Evolutionary conservation across 2,329 filamentous ascomycete species (phyloP).

Genomic region (Fusarium hainanense): DNA sequence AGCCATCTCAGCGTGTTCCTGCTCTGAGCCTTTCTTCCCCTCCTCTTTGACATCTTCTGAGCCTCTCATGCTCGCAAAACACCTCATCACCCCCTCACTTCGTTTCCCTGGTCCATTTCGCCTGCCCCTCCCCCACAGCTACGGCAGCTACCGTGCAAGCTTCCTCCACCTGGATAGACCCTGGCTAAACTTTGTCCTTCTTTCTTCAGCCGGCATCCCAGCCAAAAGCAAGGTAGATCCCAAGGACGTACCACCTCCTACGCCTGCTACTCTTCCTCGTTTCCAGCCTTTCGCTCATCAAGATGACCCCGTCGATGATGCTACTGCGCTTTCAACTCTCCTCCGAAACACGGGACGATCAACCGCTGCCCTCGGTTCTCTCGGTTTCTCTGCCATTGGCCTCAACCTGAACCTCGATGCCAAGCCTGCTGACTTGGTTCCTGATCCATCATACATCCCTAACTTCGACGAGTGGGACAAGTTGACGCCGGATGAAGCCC

Average conservation of each 20-base stretch:
- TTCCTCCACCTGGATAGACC: conserved; percentile 31
- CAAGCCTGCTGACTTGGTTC: conserved; percentile 62
- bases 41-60: neutral
- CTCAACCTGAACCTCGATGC: conserved; percentile 65
- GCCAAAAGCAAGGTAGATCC: conserved; percentile 53
- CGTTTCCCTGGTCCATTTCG: conserved; percentile 9
- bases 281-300: conserved; percentile 54
- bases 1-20: conserved; percentile 33
- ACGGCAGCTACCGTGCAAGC: conserved; percentile 14
- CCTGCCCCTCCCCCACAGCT: conserved; percentile 28
- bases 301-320: conserved; percentile 44
- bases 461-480: conserved; percentile 64
- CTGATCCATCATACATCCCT: conserved; percentile 64
- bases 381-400: conserved; percentile 68
- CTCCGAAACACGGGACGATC: conserved; percentile 67
- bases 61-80: conserved; percentile 27
- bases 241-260: conserved; percentile 67
- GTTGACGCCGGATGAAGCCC: conserved; percentile 61
- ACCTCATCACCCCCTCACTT: conserved; percentile 38
- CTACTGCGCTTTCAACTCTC: conserved; percentile 59
- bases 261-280: conserved; percentile 64
- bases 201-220: conserved; percentile 45
- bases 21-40: neutral
- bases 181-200: conserved; percentile 34
- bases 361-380: conserved; percentile 49